These are phyloP conservation scores for Skeletonema marinoi DNA, from an alignment of 108 stramenopile genomes.

Conservation along the genomic window DNA sequence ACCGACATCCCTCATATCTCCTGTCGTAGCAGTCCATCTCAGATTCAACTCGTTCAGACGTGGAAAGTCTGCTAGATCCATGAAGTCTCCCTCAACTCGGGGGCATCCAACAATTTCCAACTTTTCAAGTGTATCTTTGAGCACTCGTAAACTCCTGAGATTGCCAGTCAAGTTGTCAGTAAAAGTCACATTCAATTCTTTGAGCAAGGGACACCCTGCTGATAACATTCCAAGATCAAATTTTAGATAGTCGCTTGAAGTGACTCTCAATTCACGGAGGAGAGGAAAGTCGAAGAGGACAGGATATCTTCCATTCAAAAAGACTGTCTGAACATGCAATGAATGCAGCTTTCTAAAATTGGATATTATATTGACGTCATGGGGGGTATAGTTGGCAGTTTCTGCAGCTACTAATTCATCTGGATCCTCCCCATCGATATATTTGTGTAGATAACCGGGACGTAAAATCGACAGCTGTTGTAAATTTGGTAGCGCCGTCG, in stretches of 20 bases:
- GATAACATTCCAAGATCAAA: neutral
- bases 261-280: neutral
- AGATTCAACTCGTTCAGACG: constrained; percentile 6
- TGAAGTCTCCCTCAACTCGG: neutral
- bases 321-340: neutral
- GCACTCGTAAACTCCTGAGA: neutral
- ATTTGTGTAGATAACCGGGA: no score
- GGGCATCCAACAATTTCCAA: no score
- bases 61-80: constrained; percentile 19
- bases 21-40: neutral
- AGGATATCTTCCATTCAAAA: constrained; percentile 5
- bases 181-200: neutral
- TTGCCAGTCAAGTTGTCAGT: neutral
- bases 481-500: neutral
- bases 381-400: neutral
- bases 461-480: neutral
- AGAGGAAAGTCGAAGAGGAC: neutral
- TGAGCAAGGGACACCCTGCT: neutral
- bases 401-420: no score
- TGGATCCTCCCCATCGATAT: no score
- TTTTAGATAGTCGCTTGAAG: no score
- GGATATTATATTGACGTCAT: neutral
- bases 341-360: neutral
- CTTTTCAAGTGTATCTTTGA: neutral
- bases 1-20: neutral